Base-by-base conservation (phyloP, 441 rosid species). In the Erodium trifolium region DNA sequence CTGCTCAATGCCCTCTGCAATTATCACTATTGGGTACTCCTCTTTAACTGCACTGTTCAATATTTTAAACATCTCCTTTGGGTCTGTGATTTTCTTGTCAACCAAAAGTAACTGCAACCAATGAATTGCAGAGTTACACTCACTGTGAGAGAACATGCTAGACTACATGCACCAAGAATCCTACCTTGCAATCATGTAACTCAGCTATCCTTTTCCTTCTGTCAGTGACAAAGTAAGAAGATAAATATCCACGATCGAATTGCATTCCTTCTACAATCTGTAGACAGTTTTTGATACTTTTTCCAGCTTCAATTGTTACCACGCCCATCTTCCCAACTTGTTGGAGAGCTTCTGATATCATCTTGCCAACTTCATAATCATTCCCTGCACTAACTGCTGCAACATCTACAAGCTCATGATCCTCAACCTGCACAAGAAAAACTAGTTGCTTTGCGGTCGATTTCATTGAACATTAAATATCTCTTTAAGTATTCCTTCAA, bases 381-480 rank as follows among this genome's bases (percentile, higher is more conserved):
- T 89, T 89, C 49, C 96, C 97, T 0, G 95, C 96, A 70, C 97
- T 88, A 72, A 91, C 89, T 23, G 98, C 89, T 63, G 95, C 98
- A 77, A 91, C 97, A 81, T 87, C 85, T 75, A 79, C 87, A 17
- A 93, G 86, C 77, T 93, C 97, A 71, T 80, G 72, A 78, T 88
- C 92, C 79, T 85, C 82, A 71, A 93, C 88, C 98, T 93, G 83
- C 78, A 84, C 62, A 34, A 51, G 1, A n/a, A 13, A 14, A n/a
- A 51, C 14, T 23, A 23, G 0, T 23, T 23, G 27, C n/a, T n/a
- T n/a, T n/a, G n/a, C 27, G 0, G 27, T 23, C 0, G 27, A 23
- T 23, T 23, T 23, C 27, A 23, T 23, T 23, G 27, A 23, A 23
- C 27, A 23, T 39, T 7, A 9, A 39, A 39, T 9, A 39, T 39